Conservation (phyloP, 2,329 filamentous ascomycete genomes). For the Cladophialophora immunda region DNA sequence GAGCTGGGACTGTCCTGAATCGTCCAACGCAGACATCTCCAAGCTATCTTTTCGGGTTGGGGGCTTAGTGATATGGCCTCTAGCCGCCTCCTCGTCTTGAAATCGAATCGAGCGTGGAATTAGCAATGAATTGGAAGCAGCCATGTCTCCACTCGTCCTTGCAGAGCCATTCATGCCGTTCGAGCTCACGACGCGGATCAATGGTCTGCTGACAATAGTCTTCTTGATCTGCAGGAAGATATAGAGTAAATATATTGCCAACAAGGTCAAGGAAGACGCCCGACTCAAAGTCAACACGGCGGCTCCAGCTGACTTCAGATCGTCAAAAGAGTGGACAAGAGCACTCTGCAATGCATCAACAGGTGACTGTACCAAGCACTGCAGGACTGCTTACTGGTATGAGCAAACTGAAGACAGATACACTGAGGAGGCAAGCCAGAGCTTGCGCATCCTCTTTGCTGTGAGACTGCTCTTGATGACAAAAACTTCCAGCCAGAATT, state of each 20-base stretch:
- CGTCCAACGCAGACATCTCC: constrained; percentile 12
- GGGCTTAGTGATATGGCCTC: neutral
- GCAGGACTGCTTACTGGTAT: constrained; percentile 64
- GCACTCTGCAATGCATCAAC: constrained; percentile 22
- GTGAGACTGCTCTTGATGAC: constrained; percentile 82
- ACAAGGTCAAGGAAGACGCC: constrained; percentile 76
- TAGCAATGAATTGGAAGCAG: neutral
- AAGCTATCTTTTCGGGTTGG: constrained; percentile 2
- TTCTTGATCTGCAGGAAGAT: constrained; percentile 77
- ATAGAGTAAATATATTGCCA: constrained; percentile 78
- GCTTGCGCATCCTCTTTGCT: constrained; percentile 92
- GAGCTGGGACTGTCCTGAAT: neutral
- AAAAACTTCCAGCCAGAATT: constrained; percentile 79
- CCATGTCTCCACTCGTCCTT: neutral
- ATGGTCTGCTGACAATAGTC: constrained; percentile 51
- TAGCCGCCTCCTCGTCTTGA: constrained; percentile 8
- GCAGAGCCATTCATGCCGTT: neutral
- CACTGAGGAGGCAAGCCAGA: constrained; percentile 78
- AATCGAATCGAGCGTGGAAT: constrained; percentile 12
- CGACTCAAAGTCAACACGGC: constrained; percentile 43
- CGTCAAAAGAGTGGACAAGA: constrained; percentile 26
- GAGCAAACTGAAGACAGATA: constrained; percentile 82
- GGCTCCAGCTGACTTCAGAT: constrained; percentile 15
- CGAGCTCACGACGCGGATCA: neutral
- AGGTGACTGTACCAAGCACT: constrained; percentile 4